A percentile compares a stretch with the other conserved stretches of the same genome.
Evolutionary conservation across 2,329 filamentous ascomycete genomes (phyloP).

Genomic region (Coniochaeta pulveracea): DNA sequence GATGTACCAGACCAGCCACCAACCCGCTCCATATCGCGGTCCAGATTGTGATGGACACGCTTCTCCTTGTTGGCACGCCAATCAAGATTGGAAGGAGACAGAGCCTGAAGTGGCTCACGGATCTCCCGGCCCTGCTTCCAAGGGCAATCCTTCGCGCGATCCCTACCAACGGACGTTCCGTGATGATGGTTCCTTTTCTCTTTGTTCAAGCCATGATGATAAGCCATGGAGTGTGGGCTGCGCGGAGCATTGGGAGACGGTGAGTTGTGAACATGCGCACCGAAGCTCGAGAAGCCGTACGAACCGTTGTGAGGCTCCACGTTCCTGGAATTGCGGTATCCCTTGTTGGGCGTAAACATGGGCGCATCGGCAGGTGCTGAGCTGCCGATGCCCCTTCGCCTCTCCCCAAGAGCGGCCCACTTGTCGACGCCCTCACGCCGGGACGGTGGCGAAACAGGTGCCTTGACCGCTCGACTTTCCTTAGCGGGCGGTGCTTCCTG

Average conservation of each 20-base stretch:
- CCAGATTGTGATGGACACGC: too few species aligned
- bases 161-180: conserved; percentile 29
- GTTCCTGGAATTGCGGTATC: conserved; percentile 16
- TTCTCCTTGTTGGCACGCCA: conserved; percentile 54
- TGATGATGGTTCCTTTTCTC: conserved; percentile 15
- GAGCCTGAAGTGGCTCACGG: not conserved
- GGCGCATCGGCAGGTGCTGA: conserved; percentile 29
- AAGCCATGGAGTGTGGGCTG: too few species aligned
- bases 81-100: conserved; percentile 8
- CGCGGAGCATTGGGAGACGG: too few species aligned
- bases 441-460: conserved; percentile 48
- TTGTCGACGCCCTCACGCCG: conserved; percentile 63
- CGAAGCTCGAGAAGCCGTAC: conserved; percentile 35
- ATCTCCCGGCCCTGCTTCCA: conserved; percentile 40
- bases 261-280: conserved; percentile 16
- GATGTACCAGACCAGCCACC: conserved; percentile 64
- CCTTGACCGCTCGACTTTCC: conserved; percentile 17
- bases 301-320: conserved; percentile 20
- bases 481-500: conserved; percentile 44
- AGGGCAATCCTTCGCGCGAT: conserved; percentile 40
- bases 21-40: conserved; percentile 84
- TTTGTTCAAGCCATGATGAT: conserved; percentile 9
- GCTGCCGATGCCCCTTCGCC: conserved; percentile 53
- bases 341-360: conserved; percentile 32
- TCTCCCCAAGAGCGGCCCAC: conserved; percentile 80